These are phyloP conservation scores for Verticillium alfalfae DNA, from an alignment of 2,329 filamentous ascomycete species.

Conservation along the genomic window DNA sequence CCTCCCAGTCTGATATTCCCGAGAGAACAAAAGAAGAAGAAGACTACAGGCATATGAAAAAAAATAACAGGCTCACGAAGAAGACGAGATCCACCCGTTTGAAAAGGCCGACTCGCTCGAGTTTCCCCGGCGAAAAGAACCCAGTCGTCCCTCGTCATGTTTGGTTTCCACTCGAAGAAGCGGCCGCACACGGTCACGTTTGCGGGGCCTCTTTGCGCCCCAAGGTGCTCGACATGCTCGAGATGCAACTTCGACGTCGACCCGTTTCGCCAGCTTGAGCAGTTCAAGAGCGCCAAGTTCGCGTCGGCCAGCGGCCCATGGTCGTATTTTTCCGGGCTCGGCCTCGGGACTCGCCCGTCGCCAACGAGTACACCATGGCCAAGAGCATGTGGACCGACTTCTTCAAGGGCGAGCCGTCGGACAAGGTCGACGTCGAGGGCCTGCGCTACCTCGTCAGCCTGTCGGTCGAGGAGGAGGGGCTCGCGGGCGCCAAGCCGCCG, in stretches of 20 bases:
- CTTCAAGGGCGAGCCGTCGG: slow-evolving; percentile 71
- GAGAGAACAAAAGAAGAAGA: too few relatives aligned
- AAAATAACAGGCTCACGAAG: slow-evolving; percentile 69
- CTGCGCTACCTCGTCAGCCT: slow-evolving; percentile 86
- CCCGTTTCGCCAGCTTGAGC: slow-evolving; percentile 61
- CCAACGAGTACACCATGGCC: slow-evolving; percentile 75
- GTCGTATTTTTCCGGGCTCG: slow-evolving; percentile 84
- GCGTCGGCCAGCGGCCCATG: slow-evolving; percentile 85
- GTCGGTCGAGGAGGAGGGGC: slow-evolving; percentile 60
- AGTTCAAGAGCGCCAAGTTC: slow-evolving; percentile 73
- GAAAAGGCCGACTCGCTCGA: slow-evolving; percentile 83
- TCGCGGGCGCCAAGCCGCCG: slow-evolving; percentile 41
- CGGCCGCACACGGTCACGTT: slow-evolving; percentile 86
- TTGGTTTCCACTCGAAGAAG: slow-evolving; percentile 87
- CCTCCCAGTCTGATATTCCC: not conserved
- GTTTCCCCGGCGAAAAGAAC: slow-evolving; percentile 97
- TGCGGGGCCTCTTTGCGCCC: slow-evolving; percentile 72
- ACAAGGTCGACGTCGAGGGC: slow-evolving; percentile 90
- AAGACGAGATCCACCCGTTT: slow-evolving; percentile 92
- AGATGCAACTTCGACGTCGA: slow-evolving; percentile 78
- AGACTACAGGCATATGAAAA: not conserved
- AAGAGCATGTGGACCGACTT: slow-evolving; percentile 87
- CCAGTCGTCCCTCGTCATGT: slow-evolving; percentile 79
- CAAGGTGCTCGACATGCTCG: slow-evolving; percentile 91
- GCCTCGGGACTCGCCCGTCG: slow-evolving; percentile 78